phyloP scores from a whole-genome alignment of 225 moss, liverwort and hornwort species.

The Takakia lepidozioides region DNA sequence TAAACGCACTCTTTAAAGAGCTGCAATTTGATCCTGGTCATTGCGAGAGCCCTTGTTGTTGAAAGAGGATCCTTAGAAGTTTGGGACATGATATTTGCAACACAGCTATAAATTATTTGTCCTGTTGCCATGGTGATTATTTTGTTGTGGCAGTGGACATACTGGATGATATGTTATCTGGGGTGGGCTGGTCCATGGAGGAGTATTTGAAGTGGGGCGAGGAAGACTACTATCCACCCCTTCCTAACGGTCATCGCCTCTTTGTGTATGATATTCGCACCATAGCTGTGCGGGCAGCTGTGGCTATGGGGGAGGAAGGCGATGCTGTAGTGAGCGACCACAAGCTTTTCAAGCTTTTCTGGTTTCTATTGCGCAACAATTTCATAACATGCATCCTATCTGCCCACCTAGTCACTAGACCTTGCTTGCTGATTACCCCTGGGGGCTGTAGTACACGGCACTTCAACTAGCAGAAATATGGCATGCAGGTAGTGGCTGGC shows the following conservation, averaged over 20 bases:
- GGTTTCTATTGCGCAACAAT: too few species aligned
- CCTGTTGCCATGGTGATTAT: not conserved
- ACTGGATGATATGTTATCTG: conserved; percentile 93
- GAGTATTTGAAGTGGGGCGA: conserved; percentile 89
- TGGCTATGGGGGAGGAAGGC: conserved; percentile 99
- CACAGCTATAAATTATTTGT: not conserved
- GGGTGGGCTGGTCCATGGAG: conserved; percentile 97
- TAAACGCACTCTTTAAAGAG: too few species aligned
- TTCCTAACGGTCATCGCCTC: conserved; percentile 80
- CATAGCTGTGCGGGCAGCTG: conserved; percentile 95
- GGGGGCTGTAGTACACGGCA: conserved; percentile 66
- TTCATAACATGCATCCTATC: too few species aligned
- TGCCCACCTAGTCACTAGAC: too few species aligned
- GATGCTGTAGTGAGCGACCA: conserved; percentile 77
- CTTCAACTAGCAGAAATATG: not conserved
- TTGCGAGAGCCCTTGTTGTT: too few species aligned
- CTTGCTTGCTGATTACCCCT: too few species aligned
- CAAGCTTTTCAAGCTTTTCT: too few species aligned
- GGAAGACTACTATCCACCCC: conserved; percentile 85
- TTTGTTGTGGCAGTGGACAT: conserved; percentile 76
- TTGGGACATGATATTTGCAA: too few species aligned
- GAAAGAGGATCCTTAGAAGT: too few species aligned
- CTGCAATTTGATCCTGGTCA: too few species aligned
- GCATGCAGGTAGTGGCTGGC: conserved; percentile 83
- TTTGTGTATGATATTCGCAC: conserved; percentile 91